phyloP scores from a whole-genome alignment of 306 rosid species.

The Heteromeles arbutifolia region DNA sequence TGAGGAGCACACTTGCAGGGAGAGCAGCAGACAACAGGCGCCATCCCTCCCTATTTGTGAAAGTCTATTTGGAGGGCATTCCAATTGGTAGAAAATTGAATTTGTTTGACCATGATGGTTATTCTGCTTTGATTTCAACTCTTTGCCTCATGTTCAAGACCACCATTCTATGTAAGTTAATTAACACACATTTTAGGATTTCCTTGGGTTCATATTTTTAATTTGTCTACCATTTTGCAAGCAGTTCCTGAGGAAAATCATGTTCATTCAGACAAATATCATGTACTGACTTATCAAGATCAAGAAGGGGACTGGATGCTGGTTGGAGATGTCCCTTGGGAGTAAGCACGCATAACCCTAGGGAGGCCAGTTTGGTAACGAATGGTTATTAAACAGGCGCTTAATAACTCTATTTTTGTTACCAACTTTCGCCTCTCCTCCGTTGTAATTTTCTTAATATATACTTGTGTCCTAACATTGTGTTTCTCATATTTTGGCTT shows the following conservation, averaged over 20 bases:
- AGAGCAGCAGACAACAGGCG: background rate
- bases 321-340: constrained; percentile 26
- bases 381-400: background rate
- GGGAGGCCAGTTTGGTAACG: background rate
- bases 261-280: constrained; percentile 4
- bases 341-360: constrained; percentile 1
- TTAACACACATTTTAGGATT: too few species aligned
- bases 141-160: constrained; percentile 13
- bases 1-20: constrained; percentile 7
- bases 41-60: constrained; percentile 11
- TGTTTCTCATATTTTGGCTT: background rate
- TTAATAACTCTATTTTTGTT: background rate
- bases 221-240: background rate
- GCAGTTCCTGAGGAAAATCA: constrained; percentile 6
- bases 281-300: constrained; percentile 14
- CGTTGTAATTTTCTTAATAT: background rate
- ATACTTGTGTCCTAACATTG: background rate
- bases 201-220: background rate
- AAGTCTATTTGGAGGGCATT: constrained; percentile 16
- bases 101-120: constrained; percentile 4
- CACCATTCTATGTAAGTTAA: constrained; percentile 10
- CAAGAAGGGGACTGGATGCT: constrained; percentile 20
- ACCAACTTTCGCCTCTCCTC: background rate
- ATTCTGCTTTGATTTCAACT: constrained; percentile 5
- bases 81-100: constrained; percentile 14